Base-by-base conservation (phyloP, 352 stramenopile genomes). In the Pythium apleroticum region DNA sequence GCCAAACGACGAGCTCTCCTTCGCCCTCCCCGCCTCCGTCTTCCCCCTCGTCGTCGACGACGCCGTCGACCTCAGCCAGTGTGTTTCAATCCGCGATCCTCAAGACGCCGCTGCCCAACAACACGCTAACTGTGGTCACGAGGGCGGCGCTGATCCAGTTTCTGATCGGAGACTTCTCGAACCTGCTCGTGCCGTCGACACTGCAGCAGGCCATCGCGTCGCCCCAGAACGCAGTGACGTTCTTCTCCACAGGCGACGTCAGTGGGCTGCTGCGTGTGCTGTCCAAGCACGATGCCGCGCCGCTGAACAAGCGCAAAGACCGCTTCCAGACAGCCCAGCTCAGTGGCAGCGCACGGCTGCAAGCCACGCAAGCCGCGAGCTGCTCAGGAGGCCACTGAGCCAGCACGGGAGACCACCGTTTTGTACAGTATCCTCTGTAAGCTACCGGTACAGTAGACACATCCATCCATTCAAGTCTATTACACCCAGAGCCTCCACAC, bases 221-320 rank as follows among this genome's bases (percentile, higher is more conserved):
- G 28, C 59, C 58, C 1, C 15, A 46, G 0, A 72, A 72, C 48
- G 22, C 22, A 9, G 5, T 72, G 19, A 48, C 59, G n/a, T 59
- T 72, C 5, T 72, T 57, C 30, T 61, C 65, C 1, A 57, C 58
- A 20, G 58, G 52, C 10, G 55, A 67, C 37, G 53, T 64, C 20
- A 14, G 20, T 9, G 45, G 19, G 25, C 14, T 72, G 24, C 19
- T 67, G 8, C 0, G 6, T 0, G 37, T 57, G 24, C 37, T 72
- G 30, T 12, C 14, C 0, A 28, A 37, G 3, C 52, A 60, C 58
- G 22, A 72, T n/a, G 45, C 39, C 1, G 52, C 12, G 30, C 58
- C 65, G 15, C 28, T 67, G 33, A 72, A 65, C 54, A 52, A 67
- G n/a, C 65, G 65, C 22, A 46, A 28, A 25, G 59, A 60, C 19